Conservation (phyloP, 192 early-diverging fungal species). For the Coemansia sp. region DNA sequence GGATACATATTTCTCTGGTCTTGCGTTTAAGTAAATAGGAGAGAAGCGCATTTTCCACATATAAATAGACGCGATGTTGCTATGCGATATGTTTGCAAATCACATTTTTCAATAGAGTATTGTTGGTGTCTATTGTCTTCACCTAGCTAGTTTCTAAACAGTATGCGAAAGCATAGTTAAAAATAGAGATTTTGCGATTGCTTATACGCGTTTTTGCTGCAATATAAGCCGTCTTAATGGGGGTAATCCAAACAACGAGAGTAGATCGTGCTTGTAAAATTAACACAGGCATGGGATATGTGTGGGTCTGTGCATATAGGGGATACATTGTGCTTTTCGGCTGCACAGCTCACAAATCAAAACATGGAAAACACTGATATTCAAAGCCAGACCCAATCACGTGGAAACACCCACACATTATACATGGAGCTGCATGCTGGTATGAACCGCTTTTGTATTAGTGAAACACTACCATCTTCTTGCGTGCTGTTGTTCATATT, state of each 20-base stretch:
- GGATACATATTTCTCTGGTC: too few species aligned
- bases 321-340: neutral
- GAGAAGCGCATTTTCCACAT: too few species aligned
- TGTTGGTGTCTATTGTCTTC: neutral
- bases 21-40: too few species aligned
- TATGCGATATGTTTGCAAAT: too few species aligned
- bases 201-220: too few species aligned
- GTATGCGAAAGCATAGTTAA: neutral
- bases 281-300: too few species aligned
- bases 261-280: too few species aligned
- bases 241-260: too few species aligned
- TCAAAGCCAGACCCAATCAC: neutral
- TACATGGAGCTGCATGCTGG: neutral
- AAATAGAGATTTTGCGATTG: neutral
- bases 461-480: neutral
- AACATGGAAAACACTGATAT: neutral
- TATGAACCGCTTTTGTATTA: neutral
- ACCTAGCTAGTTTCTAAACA: neutral
- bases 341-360: too few species aligned
- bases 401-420: neutral
- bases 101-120: neutral
- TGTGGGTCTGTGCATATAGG: too few species aligned
- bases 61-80: too few species aligned
- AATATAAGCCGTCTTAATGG: too few species aligned
- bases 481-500: neutral